Evolutionary conservation across 768 basidiomycete genomes (phyloP).

Genomic region (Pholiota molesta): DNA sequence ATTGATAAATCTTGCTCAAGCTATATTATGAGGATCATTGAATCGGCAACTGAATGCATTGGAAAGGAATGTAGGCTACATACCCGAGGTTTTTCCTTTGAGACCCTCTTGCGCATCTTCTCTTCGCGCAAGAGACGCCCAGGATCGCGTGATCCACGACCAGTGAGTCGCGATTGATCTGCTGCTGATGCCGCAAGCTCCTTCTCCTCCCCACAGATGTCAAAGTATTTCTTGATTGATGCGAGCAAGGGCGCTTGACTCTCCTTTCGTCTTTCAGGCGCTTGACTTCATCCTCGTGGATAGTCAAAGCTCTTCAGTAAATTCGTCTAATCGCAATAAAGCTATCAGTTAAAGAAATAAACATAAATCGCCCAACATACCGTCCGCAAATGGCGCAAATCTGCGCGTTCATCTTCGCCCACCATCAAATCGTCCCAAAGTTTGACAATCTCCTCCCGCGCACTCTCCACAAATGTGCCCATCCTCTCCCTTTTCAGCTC

Average conservation of each 20-base stretch:
- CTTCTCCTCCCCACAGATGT: slow-evolving; percentile 87
- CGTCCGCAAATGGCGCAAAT: slow-evolving; percentile 82
- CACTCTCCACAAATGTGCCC: slow-evolving; percentile 80
- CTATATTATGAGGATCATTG: slow-evolving; percentile 40
- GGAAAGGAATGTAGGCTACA: slow-evolving; percentile 24
- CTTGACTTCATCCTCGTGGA: slow-evolving; percentile 85
- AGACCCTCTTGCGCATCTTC: slow-evolving; percentile 95
- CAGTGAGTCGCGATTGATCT: slow-evolving; percentile 82
- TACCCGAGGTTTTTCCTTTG: slow-evolving; percentile 91
- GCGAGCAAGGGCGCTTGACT: slow-evolving; percentile 76
- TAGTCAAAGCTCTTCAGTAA: slow-evolving; percentile 85
- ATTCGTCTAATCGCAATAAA: slow-evolving; percentile 59
- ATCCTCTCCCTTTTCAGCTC: slow-evolving; percentile 88
- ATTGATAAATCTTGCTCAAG: slow-evolving; percentile 85
- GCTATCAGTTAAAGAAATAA: slow-evolving; percentile 5
- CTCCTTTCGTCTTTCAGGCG: slow-evolving; percentile 83
- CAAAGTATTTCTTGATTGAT: slow-evolving; percentile 85
- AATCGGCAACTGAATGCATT: background rate
- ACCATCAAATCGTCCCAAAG: slow-evolving; percentile 89
- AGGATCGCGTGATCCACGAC: slow-evolving; percentile 81
- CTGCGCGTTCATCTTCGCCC: slow-evolving; percentile 78
- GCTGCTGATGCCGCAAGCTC: slow-evolving; percentile 81
- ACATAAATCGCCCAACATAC: slow-evolving; percentile 41
- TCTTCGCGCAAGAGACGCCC: slow-evolving; percentile 90
- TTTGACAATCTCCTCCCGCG: slow-evolving; percentile 75